phyloP scores from a whole-genome alignment of 257 asterid species.

The Oldenlandia corymbosa region DNA sequence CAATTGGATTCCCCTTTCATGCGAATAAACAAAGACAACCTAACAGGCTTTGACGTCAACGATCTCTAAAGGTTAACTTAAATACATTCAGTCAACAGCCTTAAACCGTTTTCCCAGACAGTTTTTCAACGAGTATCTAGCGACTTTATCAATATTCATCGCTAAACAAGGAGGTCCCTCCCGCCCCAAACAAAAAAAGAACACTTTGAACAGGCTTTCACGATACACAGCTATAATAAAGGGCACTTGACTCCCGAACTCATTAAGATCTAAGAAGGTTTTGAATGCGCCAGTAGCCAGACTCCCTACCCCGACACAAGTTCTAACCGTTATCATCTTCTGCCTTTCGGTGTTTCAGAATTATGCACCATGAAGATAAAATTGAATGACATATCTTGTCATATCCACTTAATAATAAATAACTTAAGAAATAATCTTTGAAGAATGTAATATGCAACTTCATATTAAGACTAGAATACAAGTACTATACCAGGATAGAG shows the following conservation, averaged over 20 bases:
- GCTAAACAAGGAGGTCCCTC: background rate
- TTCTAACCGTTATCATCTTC: background rate
- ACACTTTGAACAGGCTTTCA: background rate
- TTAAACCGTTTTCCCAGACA: background rate
- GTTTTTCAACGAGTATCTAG: background rate
- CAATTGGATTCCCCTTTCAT: background rate
- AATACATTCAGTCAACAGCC: background rate
- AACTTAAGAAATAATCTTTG: background rate
- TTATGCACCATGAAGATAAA: background rate
- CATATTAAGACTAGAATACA: background rate
- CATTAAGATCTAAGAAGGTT: background rate
- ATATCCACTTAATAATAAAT: background rate
- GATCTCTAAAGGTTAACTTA: background rate
- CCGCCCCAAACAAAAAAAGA: too few relatives aligned
- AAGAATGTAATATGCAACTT: background rate
- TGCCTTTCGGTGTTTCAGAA: background rate
- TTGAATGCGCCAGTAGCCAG: background rate
- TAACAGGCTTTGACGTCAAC: background rate
- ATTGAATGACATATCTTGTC: background rate
- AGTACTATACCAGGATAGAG: constrained; percentile 47
- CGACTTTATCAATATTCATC: background rate
- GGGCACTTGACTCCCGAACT: background rate
- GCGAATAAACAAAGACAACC: background rate
- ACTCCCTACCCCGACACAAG: background rate
- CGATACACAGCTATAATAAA: background rate